A percentile compares a stretch with the other conserved stretches of the same genome.
These are phyloP conservation scores for Massarina eburnea DNA, from an alignment of 2,329 filamentous ascomycete genomes.

Conservation along the genomic window DNA sequence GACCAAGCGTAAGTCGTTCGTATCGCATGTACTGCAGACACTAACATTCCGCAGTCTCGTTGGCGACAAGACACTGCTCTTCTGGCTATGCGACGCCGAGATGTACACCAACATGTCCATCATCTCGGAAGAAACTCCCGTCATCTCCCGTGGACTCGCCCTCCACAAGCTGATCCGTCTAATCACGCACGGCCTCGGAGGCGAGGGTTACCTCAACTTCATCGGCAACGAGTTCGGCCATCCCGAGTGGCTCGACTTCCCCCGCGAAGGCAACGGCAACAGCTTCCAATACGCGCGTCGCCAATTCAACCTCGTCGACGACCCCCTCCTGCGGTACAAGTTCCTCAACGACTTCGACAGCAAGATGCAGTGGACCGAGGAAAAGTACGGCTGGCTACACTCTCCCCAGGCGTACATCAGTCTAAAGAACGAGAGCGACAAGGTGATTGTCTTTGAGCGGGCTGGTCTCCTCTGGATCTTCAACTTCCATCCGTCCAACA, in stretches of 20 bases:
- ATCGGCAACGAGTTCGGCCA: conserved; percentile 99
- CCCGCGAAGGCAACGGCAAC: conserved; percentile 87
- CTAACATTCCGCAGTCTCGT: conserved; percentile 67
- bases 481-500: conserved; percentile 86
- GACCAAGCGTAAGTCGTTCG: conserved; percentile 80
- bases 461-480: conserved; percentile 90
- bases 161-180: conserved; percentile 98
- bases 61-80: conserved; percentile 94
- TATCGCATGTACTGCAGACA: neutral
- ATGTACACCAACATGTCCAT: conserved; percentile 98
- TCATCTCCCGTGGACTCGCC: conserved; percentile 87
- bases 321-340: conserved; percentile 79
- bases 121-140: conserved; percentile 77
- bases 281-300: conserved; percentile 93
- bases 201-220: conserved; percentile 97
- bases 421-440: conserved; percentile 90
- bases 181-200: conserved; percentile 85
- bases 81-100: conserved; percentile 97
- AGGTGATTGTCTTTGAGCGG: conserved; percentile 93
- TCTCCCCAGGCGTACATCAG: conserved; percentile 86
- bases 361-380: conserved; percentile 84
- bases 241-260: conserved; percentile 98
- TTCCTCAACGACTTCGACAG: conserved; percentile 94
- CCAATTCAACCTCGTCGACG: conserved; percentile 90
- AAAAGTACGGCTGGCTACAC: conserved; percentile 89